Base-by-base conservation (phyloP, 192 early-diverging fungal species). In the Rhizophagus clarus region DNA sequence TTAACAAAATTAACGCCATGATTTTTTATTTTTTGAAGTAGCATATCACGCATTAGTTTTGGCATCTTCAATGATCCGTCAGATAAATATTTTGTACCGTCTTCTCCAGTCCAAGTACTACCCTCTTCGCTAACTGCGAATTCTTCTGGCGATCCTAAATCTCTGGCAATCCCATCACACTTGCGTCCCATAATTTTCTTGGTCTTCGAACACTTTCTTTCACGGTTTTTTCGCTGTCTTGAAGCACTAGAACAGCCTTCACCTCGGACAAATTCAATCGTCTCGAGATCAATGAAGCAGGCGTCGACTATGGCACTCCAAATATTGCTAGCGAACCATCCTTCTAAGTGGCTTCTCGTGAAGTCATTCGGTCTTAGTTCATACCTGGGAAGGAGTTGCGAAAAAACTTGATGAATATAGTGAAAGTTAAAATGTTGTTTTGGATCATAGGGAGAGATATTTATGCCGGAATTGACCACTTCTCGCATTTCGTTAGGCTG, bases 71-170 rank as follows among this genome's bases (percentile, higher is more conserved):
- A 34, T 15, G 17, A 9, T 11, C 77, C 68, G 71, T 79, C 77
- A 15, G 42, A 40, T 42, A 79, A 71, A 72, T 79, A 71, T 51
- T 79, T 79, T 0, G 68, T 79, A n/a, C 77, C 12, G 15, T 22
- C 31, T 79, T 49, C 71, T 63, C 64, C 11, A 8, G n/a, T 37
- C 66, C 74, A 51, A 32, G 15, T 42, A 3, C 1, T 24, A 42
- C 77, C 77, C 73, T 79, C 77, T 31, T 79, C 77, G 15, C 67
- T 79, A 51, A 79, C 45, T 45, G 77, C 77, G 29, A 56, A 79
- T 70, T 79, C 77, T 42, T 79, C 77, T n/a, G 66, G 26, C 45
- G 77, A 79, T 79, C 67, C 67, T 37, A 79, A 47, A 14, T 73
- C 77, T 20, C 77, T 6, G 0, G 29, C 77, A 12, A 79, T 79